These are phyloP conservation scores for Fusarium fracticaudum DNA, from an alignment of 2,329 filamentous ascomycete species.

Conservation along the genomic window DNA sequence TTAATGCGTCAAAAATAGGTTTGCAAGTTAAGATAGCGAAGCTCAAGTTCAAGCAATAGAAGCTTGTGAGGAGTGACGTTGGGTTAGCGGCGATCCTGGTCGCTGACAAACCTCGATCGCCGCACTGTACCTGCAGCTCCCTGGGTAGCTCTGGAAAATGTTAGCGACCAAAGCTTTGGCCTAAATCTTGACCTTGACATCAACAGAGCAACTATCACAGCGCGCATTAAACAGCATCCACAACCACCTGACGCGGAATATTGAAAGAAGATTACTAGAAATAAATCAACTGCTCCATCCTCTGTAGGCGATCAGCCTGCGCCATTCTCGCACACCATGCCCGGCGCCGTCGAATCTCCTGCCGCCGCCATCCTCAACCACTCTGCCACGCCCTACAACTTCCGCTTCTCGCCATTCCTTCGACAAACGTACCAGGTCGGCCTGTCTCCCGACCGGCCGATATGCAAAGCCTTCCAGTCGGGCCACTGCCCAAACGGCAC, in stretches of 20 bases:
- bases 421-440: slow-evolving; percentile 85
- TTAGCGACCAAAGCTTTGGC: slow-evolving; percentile 5
- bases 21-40: neutral
- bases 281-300: neutral
- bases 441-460: slow-evolving; percentile 78
- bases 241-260: neutral
- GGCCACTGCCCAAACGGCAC: slow-evolving; percentile 89
- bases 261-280: neutral
- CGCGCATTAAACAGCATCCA: neutral
- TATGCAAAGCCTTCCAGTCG: slow-evolving; percentile 86
- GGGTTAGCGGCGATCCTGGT: slow-evolving; percentile 4
- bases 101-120: slow-evolving; percentile 31
- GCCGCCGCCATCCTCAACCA: slow-evolving; percentile 65
- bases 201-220: slow-evolving; percentile 2
- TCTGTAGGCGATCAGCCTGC: slow-evolving; percentile 18
- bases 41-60: neutral
- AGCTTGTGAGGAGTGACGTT: slow-evolving; percentile 17
- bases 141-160: slow-evolving; percentile 21
- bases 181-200: slow-evolving; percentile 1
- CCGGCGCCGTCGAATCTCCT: slow-evolving; percentile 44
- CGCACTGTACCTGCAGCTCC: slow-evolving; percentile 12
- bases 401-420: slow-evolving; percentile 88
- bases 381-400: slow-evolving; percentile 68
- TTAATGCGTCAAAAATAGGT: neutral
- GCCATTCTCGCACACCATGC: slow-evolving; percentile 41